These are phyloP conservation scores for Tetragonia tetragonoides DNA, from an alignment of 148 eudicot species.

Conservation along the genomic window DNA sequence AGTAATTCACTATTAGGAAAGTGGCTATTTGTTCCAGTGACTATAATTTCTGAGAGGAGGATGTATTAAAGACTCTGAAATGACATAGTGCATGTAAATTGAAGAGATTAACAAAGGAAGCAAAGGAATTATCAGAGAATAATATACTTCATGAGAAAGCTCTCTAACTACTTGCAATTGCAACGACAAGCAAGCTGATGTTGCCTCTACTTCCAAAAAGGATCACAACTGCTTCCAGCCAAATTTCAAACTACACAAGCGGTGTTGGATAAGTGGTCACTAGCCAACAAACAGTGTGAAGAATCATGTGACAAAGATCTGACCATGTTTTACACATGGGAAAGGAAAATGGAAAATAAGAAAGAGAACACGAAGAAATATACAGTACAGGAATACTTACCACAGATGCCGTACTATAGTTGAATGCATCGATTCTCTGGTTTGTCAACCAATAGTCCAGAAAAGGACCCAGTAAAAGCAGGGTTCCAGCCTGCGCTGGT, in stretches of 20 bases:
- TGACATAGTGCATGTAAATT: not conserved
- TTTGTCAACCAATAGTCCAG: constrained; percentile 68
- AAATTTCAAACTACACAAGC: not conserved
- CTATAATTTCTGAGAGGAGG: not conserved
- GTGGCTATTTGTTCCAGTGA: not conserved
- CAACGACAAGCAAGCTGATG: not conserved
- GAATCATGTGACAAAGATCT: no score
- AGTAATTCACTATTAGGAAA: no score
- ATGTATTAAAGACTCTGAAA: not conserved
- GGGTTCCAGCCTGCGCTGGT: constrained; percentile 63
- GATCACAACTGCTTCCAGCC: not conserved
- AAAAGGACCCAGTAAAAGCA: constrained; percentile 57
- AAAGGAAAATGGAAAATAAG: not conserved
- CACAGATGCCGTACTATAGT: constrained; percentile 39
- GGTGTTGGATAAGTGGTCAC: no score
- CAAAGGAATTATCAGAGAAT: not conserved
- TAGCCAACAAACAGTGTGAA: no score
- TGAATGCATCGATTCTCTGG: constrained; percentile 54
- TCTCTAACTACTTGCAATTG: not conserved
- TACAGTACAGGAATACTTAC: constrained; percentile 31
- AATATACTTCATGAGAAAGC: no score
- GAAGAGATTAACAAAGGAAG: no score
- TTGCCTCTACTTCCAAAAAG: not conserved
- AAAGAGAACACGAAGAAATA: not conserved
- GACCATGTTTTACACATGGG: no score